A percentile compares a stretch with the other conserved stretches of the same genome.
Conservation (phyloP, 148 eudicot genomes). For the Rheum nobile region DNA sequence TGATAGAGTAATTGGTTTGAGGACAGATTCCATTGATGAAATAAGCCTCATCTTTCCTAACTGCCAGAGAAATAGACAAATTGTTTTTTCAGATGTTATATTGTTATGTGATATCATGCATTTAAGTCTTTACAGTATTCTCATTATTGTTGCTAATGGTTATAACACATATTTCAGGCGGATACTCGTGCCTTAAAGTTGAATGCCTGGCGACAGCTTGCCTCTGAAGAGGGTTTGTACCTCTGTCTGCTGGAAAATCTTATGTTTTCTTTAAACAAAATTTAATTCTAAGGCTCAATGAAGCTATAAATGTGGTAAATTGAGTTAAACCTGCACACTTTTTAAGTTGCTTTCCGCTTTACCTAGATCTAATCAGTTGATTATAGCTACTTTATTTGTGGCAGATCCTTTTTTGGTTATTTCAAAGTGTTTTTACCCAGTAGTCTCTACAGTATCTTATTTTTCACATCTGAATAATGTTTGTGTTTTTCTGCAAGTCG, state of each 20-base stretch:
- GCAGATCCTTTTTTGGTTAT: background rate
- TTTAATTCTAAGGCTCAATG: background rate
- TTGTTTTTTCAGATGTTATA: background rate
- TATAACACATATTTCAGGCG: constrained; percentile 40
- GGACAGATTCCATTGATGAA: background rate
- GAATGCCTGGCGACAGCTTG: constrained; percentile 89
- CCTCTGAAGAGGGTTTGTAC: constrained; percentile 68
- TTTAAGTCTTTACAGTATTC: background rate
- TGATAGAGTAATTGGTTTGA: background rate
- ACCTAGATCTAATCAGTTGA: background rate
- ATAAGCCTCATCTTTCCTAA: background rate
- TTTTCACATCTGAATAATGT: background rate
- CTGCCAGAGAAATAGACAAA: background rate
- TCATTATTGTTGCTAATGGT: background rate
- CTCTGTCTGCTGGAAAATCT: background rate
- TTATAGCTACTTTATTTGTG: background rate
- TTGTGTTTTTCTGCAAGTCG: background rate
- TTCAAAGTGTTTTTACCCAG: background rate
- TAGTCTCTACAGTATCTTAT: background rate
- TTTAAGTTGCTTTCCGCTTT: background rate
- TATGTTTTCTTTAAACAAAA: background rate
- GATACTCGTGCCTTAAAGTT: constrained; percentile 66
- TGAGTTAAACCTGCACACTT: background rate
- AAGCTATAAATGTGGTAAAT: background rate
- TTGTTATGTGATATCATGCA: background rate